Conservation (phyloP, 768 basidiomycete species). For the Saitozyma sp. region DNA sequence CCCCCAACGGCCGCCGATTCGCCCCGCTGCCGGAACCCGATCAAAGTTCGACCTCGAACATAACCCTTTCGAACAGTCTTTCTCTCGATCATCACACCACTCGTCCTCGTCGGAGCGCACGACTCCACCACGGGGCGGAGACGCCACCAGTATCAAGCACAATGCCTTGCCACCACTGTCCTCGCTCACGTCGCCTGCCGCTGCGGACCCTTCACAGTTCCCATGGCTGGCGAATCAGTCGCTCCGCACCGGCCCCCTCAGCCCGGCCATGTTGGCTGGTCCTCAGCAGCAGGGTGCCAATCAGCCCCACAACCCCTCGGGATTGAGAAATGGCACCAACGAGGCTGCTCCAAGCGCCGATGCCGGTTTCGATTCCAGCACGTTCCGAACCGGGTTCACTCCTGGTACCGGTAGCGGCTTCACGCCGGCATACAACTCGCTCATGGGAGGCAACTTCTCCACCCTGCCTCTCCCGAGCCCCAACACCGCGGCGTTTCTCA, state of each 20-base stretch:
- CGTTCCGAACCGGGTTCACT: conserved; percentile 81
- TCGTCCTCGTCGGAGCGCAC: conserved; percentile 23
- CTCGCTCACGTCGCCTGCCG: conserved; percentile 48
- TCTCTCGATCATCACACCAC: conserved; percentile 59
- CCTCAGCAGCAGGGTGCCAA: conserved; percentile 55
- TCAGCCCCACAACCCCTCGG: conserved; percentile 5
- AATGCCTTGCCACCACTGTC: conserved; percentile 50
- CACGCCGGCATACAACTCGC: conserved; percentile 59
- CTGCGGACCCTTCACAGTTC: conserved; percentile 50
- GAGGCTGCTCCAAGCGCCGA: conserved; percentile 26
- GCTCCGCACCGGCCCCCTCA: conserved; percentile 87
- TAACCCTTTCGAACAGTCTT: conserved; percentile 94
- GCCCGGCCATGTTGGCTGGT: conserved; percentile 92
- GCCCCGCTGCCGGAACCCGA: conserved; percentile 36
- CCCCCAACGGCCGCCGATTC: conserved; percentile 37
- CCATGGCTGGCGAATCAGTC: conserved; percentile 64
- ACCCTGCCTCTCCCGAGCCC: conserved; percentile 78
- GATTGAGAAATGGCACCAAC: conserved; percentile 7
- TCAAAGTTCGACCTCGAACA: conserved; percentile 65
- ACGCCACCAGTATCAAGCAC: conserved; percentile 41
- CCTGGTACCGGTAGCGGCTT: conserved; percentile 67
- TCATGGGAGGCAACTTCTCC: conserved; percentile 57
- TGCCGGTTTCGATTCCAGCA: conserved; percentile 63
- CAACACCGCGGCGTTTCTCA: conserved; percentile 86
- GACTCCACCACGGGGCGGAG: conserved; percentile 58